These are phyloP conservation scores for Tolypocladium cylindrosporum DNA, from an alignment of 2,329 filamentous ascomycete species.

Conservation along the genomic window DNA sequence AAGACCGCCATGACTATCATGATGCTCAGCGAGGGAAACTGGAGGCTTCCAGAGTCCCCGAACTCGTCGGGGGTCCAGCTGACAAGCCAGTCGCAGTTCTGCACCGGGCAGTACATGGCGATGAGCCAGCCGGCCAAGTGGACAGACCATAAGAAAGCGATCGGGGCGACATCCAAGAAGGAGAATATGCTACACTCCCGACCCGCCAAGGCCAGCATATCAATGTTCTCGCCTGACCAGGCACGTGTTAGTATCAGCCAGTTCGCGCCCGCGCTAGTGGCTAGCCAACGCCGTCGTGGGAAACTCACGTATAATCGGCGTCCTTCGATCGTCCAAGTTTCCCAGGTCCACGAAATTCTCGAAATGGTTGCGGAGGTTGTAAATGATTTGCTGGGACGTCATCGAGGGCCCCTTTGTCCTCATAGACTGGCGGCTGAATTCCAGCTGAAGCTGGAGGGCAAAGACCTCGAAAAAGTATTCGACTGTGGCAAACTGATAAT, in stretches of 20 bases:
- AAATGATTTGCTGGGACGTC: constrained; percentile 13
- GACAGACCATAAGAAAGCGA: constrained; percentile 8
- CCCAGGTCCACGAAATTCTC: constrained; percentile 13
- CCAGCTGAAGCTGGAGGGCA: constrained; percentile 13
- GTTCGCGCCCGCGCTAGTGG: neutral
- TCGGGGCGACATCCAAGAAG: constrained; percentile 9
- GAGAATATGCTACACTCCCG: constrained; percentile 10
- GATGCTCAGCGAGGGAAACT: neutral
- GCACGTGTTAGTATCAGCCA: neutral
- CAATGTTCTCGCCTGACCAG: constrained; percentile 13
- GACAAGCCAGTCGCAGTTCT: constrained; percentile 10
- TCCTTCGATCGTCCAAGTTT: constrained; percentile 7
- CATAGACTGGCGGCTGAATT: constrained; percentile 8
- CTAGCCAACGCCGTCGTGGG: no score
- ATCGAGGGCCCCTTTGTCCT: constrained; percentile 6
- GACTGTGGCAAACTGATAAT: constrained; percentile 1
- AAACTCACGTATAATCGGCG: constrained; percentile 13
- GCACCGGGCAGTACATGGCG: constrained; percentile 6
- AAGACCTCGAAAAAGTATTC: constrained; percentile 17
- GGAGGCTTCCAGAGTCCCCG: neutral
- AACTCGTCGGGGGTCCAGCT: neutral
- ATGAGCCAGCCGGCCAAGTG: constrained; percentile 6
- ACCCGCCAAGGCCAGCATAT: constrained; percentile 10
- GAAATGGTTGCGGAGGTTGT: constrained; percentile 15
- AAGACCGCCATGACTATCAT: constrained; percentile 3